Base-by-base conservation (phyloP, 768 basidiomycete species). In the Rhodotorula toruloides region DNA sequence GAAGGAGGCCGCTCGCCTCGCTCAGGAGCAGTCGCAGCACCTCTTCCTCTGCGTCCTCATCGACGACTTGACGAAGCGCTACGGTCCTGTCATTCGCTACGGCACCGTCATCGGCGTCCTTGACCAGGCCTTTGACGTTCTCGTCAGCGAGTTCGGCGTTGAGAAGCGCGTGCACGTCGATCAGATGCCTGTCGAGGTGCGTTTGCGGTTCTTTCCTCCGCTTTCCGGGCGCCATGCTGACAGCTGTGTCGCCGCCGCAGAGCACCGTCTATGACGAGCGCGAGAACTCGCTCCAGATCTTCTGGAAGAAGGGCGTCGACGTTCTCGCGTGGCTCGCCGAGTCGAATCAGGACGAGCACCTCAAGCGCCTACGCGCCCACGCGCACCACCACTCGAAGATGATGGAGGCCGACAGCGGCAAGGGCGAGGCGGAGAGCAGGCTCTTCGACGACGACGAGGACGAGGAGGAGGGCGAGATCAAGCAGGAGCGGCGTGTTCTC, bases 131-230 rank as follows among this genome's bases (percentile, higher is more conserved):
- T 98, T 97, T 74, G 96, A 99, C 75, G 94, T 99, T 36, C 80
- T 94, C 39, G 86, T 98, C 19, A 89, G 91, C 47, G 96, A 98
- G 77, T 98, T 98, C 76, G 91, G 94, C 39, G 97, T 99, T 72
- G 96, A 99, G 81, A 99, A 99, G 81, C 85, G 96, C 25, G 93
- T 98, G 5, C 96, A 98, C 74, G 90, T 93, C 47, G 96, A 98
- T 76, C 92, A 98, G 79, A 96, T 99, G 90, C 94, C 96, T 32
- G 90, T 96, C 64, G 91, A 96, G 71, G 91, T 92, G 75, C 79
- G 87, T 27, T 21, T 27, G 31, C 53, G n/a, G 14, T n/a, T 39
- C 7, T 4, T 19, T 40, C 22, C 5, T 32, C 31, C 34, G 1
- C 25, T 22, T 32, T 16, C 29, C 32, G 14, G 29, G 7, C 22